phyloP scores from a whole-genome alignment of 805 yeast species.

The Yamadazyma nakazawae region DNA sequence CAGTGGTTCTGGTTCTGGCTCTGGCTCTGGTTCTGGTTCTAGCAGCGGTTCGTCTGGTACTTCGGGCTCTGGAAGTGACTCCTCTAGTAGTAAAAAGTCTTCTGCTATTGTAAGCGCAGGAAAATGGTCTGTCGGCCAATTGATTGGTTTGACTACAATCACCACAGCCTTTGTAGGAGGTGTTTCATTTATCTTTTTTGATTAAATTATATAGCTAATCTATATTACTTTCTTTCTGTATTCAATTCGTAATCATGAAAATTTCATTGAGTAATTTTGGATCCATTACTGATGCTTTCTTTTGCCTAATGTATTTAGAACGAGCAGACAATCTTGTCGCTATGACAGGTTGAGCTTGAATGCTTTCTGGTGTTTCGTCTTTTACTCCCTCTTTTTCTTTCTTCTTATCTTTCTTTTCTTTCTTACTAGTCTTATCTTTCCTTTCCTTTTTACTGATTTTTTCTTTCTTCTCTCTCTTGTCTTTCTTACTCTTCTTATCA shows the following conservation, averaged over 20 bases:
- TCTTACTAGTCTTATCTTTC: slow-evolving; percentile 3
- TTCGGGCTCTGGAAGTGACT: slow-evolving; percentile 12
- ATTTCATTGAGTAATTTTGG: slow-evolving; percentile 86
- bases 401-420: slow-evolving; percentile 7
- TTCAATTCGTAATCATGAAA: slow-evolving; percentile 69
- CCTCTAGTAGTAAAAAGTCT: slow-evolving; percentile 19
- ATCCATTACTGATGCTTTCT: slow-evolving; percentile 89
- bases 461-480: slow-evolving; percentile 13
- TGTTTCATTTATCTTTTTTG: slow-evolving; percentile 30
- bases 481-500: slow-evolving; percentile 4
- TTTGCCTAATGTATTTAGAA: slow-evolving; percentile 84
- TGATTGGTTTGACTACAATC: slow-evolving; percentile 31
- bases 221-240: not conserved
- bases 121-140: slow-evolving; percentile 28
- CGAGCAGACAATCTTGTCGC: slow-evolving; percentile 56
- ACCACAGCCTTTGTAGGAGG: slow-evolving; percentile 45
- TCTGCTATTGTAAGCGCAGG: slow-evolving; percentile 19
- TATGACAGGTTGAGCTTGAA: slow-evolving; percentile 16
- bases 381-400: not conserved
- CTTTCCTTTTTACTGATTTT: slow-evolving; percentile 11
- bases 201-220: slow-evolving; percentile 6
- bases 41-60: slow-evolving; percentile 21
- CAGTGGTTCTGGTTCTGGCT: slow-evolving; percentile 21
- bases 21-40: slow-evolving; percentile 22
- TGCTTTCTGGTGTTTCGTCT: not conserved